A percentile compares a stretch with the other conserved stretches of the same genome.
phyloP scores from a whole-genome alignment of 2,329 filamentous ascomycete genomes.

The Sporothrix mexicana region DNA sequence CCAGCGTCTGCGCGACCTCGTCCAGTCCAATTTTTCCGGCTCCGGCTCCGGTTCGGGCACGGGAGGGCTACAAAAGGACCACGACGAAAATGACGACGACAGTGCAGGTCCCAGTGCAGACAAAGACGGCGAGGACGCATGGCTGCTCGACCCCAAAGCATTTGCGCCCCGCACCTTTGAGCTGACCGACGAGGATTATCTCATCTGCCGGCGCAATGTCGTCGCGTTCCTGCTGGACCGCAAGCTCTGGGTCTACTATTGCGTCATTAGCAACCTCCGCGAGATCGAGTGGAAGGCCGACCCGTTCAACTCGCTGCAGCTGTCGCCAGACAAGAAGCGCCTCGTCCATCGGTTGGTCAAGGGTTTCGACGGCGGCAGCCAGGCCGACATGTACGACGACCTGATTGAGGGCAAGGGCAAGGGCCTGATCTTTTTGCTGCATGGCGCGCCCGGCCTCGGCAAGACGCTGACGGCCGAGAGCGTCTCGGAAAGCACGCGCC shows the following conservation, averaged over 20 bases:
- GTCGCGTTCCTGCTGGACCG: slow-evolving; percentile 28
- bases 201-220: slow-evolving; percentile 23
- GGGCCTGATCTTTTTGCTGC: slow-evolving; percentile 27
- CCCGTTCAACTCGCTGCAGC: slow-evolving; percentile 27
- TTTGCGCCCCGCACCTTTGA: slow-evolving; percentile 22
- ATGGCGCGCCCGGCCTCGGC: slow-evolving; percentile 27
- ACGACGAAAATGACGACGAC: neutral
- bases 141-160: slow-evolving; percentile 23
- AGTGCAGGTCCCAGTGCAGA: neutral
- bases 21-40: slow-evolving; percentile 19
- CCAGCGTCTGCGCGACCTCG: slow-evolving; percentile 26
- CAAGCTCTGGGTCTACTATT: slow-evolving; percentile 26
- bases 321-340: slow-evolving; percentile 22
- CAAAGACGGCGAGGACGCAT: neutral
- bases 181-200: slow-evolving; percentile 28
- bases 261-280: slow-evolving; percentile 26
- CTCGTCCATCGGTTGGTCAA: slow-evolving; percentile 27
- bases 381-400: slow-evolving; percentile 29
- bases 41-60: neutral
- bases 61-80: neutral
- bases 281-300: slow-evolving; percentile 25
- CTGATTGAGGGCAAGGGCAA: slow-evolving; percentile 30
- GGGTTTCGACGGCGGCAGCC: slow-evolving; percentile 25
- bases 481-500: slow-evolving; percentile 56
- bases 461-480: slow-evolving; percentile 44